Conservation (phyloP, 2,329 filamentous ascomycete genomes). For the Anisogramma anomala region DNA sequence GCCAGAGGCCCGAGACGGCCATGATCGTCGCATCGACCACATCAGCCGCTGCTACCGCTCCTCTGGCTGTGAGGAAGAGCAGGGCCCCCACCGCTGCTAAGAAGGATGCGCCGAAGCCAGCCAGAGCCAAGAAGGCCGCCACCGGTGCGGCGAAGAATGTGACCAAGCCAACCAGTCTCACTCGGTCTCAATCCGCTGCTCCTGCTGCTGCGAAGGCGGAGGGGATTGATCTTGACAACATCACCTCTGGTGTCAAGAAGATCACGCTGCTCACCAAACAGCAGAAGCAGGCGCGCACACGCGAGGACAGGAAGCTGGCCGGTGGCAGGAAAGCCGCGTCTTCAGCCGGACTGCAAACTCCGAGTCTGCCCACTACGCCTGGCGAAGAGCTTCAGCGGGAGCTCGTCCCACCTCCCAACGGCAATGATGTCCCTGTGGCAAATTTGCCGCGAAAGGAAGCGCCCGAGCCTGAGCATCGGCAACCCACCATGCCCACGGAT, state of each 20-base stretch:
- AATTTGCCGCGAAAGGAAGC: constrained; percentile 5
- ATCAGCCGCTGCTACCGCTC: constrained; percentile 19
- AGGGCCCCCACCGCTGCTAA: constrained; percentile 36
- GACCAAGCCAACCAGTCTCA: constrained; percentile 9
- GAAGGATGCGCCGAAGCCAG: constrained; percentile 25
- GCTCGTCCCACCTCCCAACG: constrained; percentile 1
- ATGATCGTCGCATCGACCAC: constrained; percentile 29
- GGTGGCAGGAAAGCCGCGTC: constrained; percentile 19
- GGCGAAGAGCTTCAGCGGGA: not conserved
- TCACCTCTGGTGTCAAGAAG: constrained; percentile 49
- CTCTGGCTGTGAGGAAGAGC: constrained; percentile 47
- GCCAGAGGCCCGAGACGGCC: constrained; percentile 29
- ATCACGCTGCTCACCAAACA: constrained; percentile 49
- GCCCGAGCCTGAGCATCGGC: not conserved
- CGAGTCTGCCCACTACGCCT: constrained; percentile 6
- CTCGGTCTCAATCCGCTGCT: not conserved
- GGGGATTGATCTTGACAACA: constrained; percentile 37
- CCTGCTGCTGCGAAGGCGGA: constrained; percentile 10
- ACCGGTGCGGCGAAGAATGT: constrained; percentile 8
- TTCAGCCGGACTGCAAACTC: not conserved
- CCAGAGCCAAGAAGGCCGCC: constrained; percentile 10
- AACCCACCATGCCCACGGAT: not conserved
- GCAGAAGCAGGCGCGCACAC: constrained; percentile 42
- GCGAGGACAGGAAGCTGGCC: constrained; percentile 37
- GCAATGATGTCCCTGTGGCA: constrained; percentile 9